These are phyloP conservation scores for Chamaecyparis obtusa DNA, from an alignment of 75 land plant genomes.

Conservation along the genomic window DNA sequence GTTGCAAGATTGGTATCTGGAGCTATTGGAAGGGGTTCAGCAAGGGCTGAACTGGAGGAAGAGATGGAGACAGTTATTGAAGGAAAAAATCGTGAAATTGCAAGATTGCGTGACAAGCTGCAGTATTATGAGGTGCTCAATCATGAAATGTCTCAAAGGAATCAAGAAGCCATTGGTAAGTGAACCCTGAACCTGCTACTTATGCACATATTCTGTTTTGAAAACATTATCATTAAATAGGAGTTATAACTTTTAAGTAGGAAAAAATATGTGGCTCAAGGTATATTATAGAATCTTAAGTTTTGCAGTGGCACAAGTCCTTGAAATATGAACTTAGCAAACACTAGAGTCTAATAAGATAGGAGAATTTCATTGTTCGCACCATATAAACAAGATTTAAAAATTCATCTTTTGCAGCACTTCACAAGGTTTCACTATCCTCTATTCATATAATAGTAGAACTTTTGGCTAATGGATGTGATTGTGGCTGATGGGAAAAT, in stretches of 20 bases:
- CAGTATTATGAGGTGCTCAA: slow-evolving; percentile 55
- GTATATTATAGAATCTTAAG: neutral
- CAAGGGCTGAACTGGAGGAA: slow-evolving; percentile 39
- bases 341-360: neutral
- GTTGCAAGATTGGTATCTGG: slow-evolving; percentile 37
- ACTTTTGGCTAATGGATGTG: neutral
- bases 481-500: neutral
- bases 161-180: slow-evolving; percentile 58
- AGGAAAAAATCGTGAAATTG: slow-evolving; percentile 48
- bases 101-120: slow-evolving; percentile 52
- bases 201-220: neutral
- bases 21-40: slow-evolving; percentile 37
- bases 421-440: neutral
- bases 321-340: neutral
- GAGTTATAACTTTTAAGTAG: neutral
- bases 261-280: neutral
- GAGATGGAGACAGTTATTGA: slow-evolving; percentile 32
- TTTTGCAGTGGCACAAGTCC: neutral
- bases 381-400: neutral
- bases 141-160: slow-evolving; percentile 59
- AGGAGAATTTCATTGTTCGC: neutral
- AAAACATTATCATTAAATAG: neutral
- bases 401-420: neutral
- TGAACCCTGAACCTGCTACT: neutral
- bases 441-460: neutral